These are phyloP conservation scores for Cryptococcus wingfieldii DNA, from an alignment of 1,284 basidiomycete genomes.

Conservation along the genomic window DNA sequence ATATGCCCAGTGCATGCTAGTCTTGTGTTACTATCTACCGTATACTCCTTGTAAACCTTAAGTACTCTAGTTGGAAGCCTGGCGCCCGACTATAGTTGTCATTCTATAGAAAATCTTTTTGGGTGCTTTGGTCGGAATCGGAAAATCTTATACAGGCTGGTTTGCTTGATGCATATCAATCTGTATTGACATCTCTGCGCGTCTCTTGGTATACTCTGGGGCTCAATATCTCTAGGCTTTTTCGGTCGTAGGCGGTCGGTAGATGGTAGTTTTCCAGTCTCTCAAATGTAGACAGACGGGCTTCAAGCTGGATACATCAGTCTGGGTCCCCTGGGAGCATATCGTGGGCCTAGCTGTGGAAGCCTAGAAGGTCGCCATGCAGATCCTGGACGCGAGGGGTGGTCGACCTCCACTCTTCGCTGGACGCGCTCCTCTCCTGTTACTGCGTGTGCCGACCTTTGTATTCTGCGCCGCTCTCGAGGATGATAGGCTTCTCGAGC, in stretches of 20 bases:
- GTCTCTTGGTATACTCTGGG: no score
- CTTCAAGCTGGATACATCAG: no score
- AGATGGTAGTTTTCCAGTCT: no score
- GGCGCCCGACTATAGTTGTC: constrained; percentile 3
- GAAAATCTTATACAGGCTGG: neutral
- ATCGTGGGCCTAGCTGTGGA: no score
- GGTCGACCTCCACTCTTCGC: constrained; percentile 1
- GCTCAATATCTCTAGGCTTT: no score
- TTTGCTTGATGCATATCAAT: constrained; percentile 4
- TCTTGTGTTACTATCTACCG: neutral
- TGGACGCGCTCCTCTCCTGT: neutral
- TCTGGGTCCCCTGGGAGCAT: no score
- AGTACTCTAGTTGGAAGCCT: neutral
- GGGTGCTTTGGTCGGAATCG: constrained; percentile 2
- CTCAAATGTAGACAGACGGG: no score
- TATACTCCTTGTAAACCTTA: constrained; percentile 1
- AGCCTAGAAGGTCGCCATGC: no score
- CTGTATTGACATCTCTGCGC: neutral
- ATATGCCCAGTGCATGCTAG: no score
- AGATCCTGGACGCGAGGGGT: neutral
- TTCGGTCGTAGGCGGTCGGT: no score
- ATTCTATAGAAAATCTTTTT: constrained; percentile 7
- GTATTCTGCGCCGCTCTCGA: neutral
- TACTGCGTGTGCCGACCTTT: neutral
- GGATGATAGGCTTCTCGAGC: constrained; percentile 16